A percentile compares a stretch with the other conserved stretches of the same genome.
Conservation (phyloP, 148 eudicot genomes). For the Arbutus unedo region DNA sequence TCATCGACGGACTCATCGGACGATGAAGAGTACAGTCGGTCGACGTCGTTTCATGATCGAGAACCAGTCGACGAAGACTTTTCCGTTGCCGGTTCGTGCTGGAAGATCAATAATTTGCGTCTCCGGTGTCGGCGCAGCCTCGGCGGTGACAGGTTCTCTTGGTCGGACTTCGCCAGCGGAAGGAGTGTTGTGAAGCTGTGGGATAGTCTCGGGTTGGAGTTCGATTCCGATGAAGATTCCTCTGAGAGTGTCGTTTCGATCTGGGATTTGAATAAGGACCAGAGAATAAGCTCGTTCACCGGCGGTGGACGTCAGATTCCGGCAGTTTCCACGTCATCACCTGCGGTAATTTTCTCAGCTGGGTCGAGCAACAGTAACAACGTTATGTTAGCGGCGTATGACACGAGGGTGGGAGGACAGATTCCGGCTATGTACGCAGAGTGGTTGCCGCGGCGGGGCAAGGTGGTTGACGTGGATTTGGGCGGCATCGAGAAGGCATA, state of each 20-base stretch:
- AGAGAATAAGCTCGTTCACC: conserved; percentile 23
- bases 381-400: conserved; percentile 32
- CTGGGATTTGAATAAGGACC: conserved; percentile 31
- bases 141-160: conserved; percentile 27
- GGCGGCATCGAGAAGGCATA: conserved; percentile 51
- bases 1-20: conserved; percentile 31
- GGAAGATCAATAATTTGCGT: conserved; percentile 18
- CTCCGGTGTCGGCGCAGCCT: conserved; percentile 20
- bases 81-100: conserved; percentile 41
- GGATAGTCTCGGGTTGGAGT: conserved; percentile 52
- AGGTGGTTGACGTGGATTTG: conserved; percentile 17
- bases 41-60: conserved; percentile 9
- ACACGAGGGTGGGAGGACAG: conserved; percentile 34
- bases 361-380: conserved; percentile 17
- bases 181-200: conserved; percentile 71
- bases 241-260: conserved; percentile 34
- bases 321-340: conserved; percentile 25
- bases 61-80: conserved; percentile 33
- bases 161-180: conserved; percentile 50
- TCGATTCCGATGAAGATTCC: conserved; percentile 26
- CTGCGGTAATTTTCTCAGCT: conserved; percentile 31
- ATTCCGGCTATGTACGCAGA: conserved; percentile 31
- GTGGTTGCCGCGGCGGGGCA: conserved; percentile 31
- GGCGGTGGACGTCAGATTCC: conserved; percentile 29
- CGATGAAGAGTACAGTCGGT: conserved; percentile 27